Base-by-base conservation (phyloP, 805 yeast species). In the Yamadazyma laniorum region DNA sequence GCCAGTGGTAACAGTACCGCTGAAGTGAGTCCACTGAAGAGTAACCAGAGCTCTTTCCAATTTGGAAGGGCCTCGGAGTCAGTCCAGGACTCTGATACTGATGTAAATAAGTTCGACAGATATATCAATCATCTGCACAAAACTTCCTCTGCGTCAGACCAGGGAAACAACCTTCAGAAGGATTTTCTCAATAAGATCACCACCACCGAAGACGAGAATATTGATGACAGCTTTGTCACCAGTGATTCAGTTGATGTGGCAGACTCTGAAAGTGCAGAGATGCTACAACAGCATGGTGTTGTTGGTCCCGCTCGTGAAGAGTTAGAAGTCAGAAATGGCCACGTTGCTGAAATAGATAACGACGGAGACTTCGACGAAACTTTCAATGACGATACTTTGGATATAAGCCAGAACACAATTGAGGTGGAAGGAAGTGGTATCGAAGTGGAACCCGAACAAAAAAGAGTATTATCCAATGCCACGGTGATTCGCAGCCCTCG, bases 171-270 rank as follows among this genome's bases (percentile, higher is more conserved):
- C 17, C 45, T 53, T 26, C 48, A 51, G 18, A 50, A 43, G 23
- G 55, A 60, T 34, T 45, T 58, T 4, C 49, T 64, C 29, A 50
- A 53, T 14, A 55, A 55, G 32, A 63, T 63, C 25, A 52, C 55
- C 15, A 63, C 70, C 5, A 59, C 53, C 9, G 59, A 62, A 18
- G 61, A 59, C 31, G 65, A 62, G 34, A 59, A 59, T 39, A 58
- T 58, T 19, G 66, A 61, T 36, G 65, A 56, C 18, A 40, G 39
- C 23, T 34, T 32, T 23, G 34, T 27, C 8, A 35, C 42, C 3
- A 35, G 33, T 19, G 42, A 37, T 27, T 19, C 34, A 2, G 33
- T 37, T 7, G 45, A 43, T 17, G 23, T 21, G 23, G 23, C 23
- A 6, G 37, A 31, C 7, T 18, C 23, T 1, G 47, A 37, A 14